A percentile compares a stretch with the other conserved stretches of the same genome.
Conservation (phyloP, 2,329 filamentous ascomycete genomes). For the Cryphonectria parasitica region DNA sequence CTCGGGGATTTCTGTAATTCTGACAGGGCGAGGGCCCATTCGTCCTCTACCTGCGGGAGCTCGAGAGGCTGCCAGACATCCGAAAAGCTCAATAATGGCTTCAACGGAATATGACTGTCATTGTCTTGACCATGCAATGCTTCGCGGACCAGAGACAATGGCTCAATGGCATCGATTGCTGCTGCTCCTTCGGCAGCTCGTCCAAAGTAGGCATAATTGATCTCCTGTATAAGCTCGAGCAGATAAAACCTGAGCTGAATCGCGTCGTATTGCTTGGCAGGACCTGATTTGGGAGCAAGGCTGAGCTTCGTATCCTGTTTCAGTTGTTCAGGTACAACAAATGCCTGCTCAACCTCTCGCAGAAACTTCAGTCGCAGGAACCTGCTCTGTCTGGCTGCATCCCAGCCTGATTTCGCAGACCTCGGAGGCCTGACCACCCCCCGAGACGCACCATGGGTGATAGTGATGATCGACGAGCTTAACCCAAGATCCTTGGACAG, state of each 20-base stretch:
- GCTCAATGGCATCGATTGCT: not conserved
- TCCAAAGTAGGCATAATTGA: conserved; percentile 18
- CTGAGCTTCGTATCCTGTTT: conserved; percentile 10
- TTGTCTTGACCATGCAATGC: conserved; percentile 8
- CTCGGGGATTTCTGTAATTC: not conserved
- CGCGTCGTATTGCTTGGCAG: not conserved
- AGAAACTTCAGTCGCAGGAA: conserved; percentile 19
- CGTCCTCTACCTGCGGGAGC: conserved; percentile 9
- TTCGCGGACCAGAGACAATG: conserved; percentile 11
- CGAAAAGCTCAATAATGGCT: conserved; percentile 17
- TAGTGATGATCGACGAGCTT: conserved; percentile 38
- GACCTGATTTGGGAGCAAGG: not conserved
- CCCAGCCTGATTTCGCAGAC: conserved; percentile 33
- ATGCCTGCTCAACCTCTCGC: conserved; percentile 18
- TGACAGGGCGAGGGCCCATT: conserved; percentile 3
- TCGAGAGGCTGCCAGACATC: conserved; percentile 23
- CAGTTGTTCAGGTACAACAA: conserved; percentile 20
- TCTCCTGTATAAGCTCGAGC: conserved; percentile 20
- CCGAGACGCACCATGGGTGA: conserved; percentile 1
- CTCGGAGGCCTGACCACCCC: not conserved
- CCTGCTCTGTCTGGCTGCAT: conserved; percentile 6
- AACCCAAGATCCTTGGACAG: conserved; percentile 50
- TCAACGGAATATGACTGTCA: conserved; percentile 15
- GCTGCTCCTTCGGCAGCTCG: not conserved
- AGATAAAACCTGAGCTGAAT: conserved; percentile 17